A percentile compares a stretch with the other conserved stretches of the same genome.
These are phyloP conservation scores for Diaporthe sp. DNA, from an alignment of 2,329 filamentous ascomycete genomes.

Conservation along the genomic window DNA sequence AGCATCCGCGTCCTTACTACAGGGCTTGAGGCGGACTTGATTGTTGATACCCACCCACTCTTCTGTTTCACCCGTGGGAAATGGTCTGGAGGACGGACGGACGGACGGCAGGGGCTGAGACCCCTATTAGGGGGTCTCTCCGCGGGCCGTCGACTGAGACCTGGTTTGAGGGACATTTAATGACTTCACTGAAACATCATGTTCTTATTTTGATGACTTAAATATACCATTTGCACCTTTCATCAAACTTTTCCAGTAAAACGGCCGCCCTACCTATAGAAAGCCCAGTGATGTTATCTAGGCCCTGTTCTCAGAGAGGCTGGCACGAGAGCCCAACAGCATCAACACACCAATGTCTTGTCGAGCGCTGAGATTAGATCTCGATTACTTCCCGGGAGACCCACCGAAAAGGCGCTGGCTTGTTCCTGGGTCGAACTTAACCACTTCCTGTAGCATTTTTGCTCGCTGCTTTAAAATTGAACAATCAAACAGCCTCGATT, in stretches of 20 bases:
- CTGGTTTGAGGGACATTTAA: slow-evolving; percentile 32
- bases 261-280: neutral
- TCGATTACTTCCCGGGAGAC: no score
- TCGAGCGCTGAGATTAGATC: neutral
- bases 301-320: no score
- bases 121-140: slow-evolving; percentile 8
- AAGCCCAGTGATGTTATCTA: neutral
- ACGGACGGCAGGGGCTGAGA: slow-evolving; percentile 20
- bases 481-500: neutral
- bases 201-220: slow-evolving; percentile 25
- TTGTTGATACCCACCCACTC: slow-evolving; percentile 32
- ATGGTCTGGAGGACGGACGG: neutral
- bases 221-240: slow-evolving; percentile 22
- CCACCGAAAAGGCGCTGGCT: neutral
- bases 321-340: neutral
- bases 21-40: slow-evolving; percentile 16
- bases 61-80: slow-evolving; percentile 36
- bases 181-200: slow-evolving; percentile 23
- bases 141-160: slow-evolving; percentile 29
- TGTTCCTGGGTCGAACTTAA: no score
- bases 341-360: no score
- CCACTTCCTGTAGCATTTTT: neutral
- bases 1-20: slow-evolving; percentile 6
- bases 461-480: neutral
- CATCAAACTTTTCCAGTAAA: no score